Base-by-base conservation (phyloP, 495 filamentous ascomycete genomes). In the Astrothelium macrocarpum region DNA sequence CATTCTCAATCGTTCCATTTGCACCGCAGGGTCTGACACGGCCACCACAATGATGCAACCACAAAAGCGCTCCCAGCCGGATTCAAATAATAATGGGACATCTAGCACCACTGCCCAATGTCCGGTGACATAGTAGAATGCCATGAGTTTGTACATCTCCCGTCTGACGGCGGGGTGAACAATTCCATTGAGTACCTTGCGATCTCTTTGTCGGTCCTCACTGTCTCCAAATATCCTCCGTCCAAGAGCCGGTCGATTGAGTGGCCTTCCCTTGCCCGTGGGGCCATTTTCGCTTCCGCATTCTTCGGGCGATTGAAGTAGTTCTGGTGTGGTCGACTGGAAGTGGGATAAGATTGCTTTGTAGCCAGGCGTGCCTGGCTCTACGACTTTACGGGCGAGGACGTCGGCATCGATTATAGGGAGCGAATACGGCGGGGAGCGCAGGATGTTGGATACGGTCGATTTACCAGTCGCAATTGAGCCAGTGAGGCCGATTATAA, bases 401-500 rank as follows among this genome's bases (percentile, higher is more conserved):
- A 92, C 73, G 81, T 98, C 95, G 68, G 94, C 91, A 77, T 98
- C 94, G 80, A 98, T 89, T 71, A 97, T 83, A 72, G 94, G 93
- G 72, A 97, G 84, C 68, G 82, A 83, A 80, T 97, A 87, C 12
- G 91, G 92, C 0, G 90, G 81, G 0, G 81, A 76, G 62, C 85
- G 82, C 74, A 98, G 90, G 68, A 96, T 78, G 62, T 78, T 72
- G 43, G 94, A 96, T 66, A 95, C 93, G 67, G 95, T 98, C 36
- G 91, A 95, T 84, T 98, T 98, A 73, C 95, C 94, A 2, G 95
- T 97, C 39, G 94, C 93, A 73, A 98, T 96, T 64, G 91, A 96
- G 77, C 94, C 94, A 39, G 94, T 98, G 31, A 98, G 86, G 67
- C 94, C 94, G 71, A 98, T 90, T 69, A 98, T 83, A 61, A 98